Percentiles rank a stretch among this genome's conserved stretches.
Evolutionary conservation across 1,284 basidiomycete genomes (phyloP).

Genomic region (Pascua sp.): DNA sequence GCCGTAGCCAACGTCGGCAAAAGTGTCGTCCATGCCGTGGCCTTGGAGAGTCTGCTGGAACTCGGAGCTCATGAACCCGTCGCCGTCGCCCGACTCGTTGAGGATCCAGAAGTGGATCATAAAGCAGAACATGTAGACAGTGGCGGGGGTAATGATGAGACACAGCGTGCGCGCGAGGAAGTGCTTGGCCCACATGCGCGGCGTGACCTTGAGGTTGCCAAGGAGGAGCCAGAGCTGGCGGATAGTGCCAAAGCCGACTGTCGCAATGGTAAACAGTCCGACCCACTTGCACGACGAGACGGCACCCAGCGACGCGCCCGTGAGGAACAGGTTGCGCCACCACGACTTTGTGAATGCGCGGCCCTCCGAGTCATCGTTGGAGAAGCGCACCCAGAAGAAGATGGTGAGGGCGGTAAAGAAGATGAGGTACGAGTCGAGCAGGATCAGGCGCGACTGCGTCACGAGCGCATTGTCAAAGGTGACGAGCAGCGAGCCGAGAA

Average conservation of each 20-base stretch:
- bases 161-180: conserved; percentile 85
- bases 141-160: conserved; percentile 74
- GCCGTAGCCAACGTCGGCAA: conserved; percentile 84
- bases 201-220: conserved; percentile 77
- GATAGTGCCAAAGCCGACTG: conserved; percentile 79
- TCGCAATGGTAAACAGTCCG: conserved; percentile 97
- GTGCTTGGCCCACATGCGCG: conserved; percentile 72
- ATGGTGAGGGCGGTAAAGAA: conserved; percentile 93
- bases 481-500: conserved; percentile 84
- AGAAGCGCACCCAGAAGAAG: conserved; percentile 86
- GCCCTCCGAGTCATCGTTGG: conserved; percentile 71
- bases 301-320: conserved; percentile 84
- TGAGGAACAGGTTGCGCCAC: conserved; percentile 91
- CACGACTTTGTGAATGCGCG: conserved; percentile 72
- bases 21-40: conserved; percentile 87
- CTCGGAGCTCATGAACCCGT: conserved; percentile 98
- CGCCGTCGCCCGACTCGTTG: conserved; percentile 86
- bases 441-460: conserved; percentile 93
- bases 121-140: conserved; percentile 96
- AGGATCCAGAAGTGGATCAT: conserved; percentile 89
- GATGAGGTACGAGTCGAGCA: conserved; percentile 93
- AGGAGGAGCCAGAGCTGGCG: conserved; percentile 86
- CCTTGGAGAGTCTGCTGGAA: conserved; percentile 97
- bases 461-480: conserved; percentile 95
- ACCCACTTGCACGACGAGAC: conserved; percentile 98